Percentiles rank a stretch among this genome's conserved stretches.
These are phyloP conservation scores for rapeseed (Brassica napus) DNA, from an alignment of 345 rosid species.

Conservation along the genomic window DNA sequence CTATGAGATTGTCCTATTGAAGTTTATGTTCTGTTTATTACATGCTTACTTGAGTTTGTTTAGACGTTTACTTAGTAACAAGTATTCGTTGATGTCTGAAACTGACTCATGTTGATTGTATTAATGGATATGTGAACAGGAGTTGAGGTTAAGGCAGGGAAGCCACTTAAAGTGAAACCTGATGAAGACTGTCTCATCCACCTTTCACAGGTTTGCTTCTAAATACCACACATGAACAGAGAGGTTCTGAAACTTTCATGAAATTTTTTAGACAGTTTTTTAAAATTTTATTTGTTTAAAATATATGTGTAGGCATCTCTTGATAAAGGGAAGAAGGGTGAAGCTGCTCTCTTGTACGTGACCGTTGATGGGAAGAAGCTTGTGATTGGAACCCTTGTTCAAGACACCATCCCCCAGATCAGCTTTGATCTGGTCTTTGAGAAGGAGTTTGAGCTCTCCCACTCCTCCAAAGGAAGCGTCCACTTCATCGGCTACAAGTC, in stretches of 20 bases:
- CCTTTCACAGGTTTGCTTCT: constrained; percentile 53
- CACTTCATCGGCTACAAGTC: constrained; percentile 64
- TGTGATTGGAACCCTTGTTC: constrained; percentile 58
- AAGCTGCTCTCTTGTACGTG: constrained; percentile 48
- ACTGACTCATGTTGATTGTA: neutral
- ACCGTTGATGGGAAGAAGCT: constrained; percentile 53
- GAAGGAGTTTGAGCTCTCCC: constrained; percentile 64
- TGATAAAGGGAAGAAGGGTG: constrained; percentile 60
- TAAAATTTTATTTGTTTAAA: neutral
- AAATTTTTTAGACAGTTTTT: neutral
- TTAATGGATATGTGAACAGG: constrained; percentile 37
- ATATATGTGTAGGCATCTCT: constrained; percentile 53
- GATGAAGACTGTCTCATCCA: constrained; percentile 39
- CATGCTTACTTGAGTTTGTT: neutral
- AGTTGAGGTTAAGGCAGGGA: constrained; percentile 59
- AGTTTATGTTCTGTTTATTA: neutral
- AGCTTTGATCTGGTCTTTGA: constrained; percentile 75
- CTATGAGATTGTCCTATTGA: too few species aligned
- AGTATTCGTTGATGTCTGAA: neutral
- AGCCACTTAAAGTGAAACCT: constrained; percentile 45
- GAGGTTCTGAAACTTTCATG: too few species aligned
- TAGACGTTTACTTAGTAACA: neutral
- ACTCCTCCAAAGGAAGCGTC: constrained; percentile 42
- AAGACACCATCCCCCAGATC: constrained; percentile 55
- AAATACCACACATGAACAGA: too few species aligned